Conservation (phyloP, 2,329 filamentous ascomycete genomes). For the Colletotrichum lindemuthianum region DNA sequence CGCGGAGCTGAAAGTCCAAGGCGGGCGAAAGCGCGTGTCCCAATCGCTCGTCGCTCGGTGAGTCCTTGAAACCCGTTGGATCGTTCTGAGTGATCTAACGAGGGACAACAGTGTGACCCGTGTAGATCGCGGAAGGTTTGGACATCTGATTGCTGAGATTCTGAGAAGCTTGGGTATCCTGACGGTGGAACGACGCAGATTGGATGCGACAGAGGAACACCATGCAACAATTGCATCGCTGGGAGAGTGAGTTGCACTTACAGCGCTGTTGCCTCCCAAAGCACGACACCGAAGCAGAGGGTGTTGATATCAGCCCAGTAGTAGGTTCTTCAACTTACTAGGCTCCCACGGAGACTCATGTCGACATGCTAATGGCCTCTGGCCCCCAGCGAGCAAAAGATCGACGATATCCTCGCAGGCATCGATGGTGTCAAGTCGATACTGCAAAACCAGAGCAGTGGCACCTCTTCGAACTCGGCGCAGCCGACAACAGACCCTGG, state of each 20-base stretch:
- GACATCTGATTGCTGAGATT: background rate
- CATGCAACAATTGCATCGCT: conserved; percentile 47
- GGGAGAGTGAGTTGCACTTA: conserved; percentile 46
- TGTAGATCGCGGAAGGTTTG: conserved; percentile 1
- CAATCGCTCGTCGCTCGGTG: conserved; percentile 42
- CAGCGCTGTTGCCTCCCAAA: conserved; percentile 41
- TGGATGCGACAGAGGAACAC: conserved; percentile 44
- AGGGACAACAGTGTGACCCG: background rate
- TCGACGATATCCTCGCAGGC: background rate
- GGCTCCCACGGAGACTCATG: background rate
- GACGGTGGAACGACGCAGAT: conserved; percentile 36
- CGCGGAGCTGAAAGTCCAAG: conserved; percentile 27
- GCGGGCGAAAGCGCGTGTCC: conserved; percentile 20
- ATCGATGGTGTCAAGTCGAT: background rate
- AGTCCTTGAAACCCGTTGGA: conserved; percentile 3
- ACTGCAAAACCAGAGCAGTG: background rate
- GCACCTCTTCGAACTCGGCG: background rate
- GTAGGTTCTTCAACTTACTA: conserved; percentile 38
- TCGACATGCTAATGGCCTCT: background rate
- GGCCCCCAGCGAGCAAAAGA: background rate
- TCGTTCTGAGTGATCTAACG: background rate
- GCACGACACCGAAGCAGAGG: conserved; percentile 43
- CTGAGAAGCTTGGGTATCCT: background rate
- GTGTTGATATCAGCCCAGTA: conserved; percentile 50
- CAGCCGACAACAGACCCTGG: background rate